These are phyloP conservation scores for Sophora flavescens DNA, from an alignment of 306 rosid genomes.

Conservation along the genomic window DNA sequence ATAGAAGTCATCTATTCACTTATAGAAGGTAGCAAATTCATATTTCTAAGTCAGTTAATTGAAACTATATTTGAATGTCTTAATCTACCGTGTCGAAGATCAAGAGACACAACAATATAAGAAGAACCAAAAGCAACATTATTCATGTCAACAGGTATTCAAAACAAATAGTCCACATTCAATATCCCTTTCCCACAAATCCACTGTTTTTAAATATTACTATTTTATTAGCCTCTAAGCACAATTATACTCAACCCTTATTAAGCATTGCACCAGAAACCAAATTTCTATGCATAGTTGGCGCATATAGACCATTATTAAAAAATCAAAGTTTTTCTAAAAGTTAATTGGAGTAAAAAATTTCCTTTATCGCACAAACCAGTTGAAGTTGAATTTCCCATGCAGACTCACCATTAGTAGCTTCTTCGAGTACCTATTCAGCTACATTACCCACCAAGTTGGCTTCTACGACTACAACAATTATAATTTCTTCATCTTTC, in stretches of 20 bases:
- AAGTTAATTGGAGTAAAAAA: no score
- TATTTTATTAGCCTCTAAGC: not conserved
- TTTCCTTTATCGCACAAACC: no score
- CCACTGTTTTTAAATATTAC: not conserved
- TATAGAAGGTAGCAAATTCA: not conserved
- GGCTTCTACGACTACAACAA: no score
- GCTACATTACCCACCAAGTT: no score
- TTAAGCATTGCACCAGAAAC: not conserved
- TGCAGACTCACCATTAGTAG: no score
- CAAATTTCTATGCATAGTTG: not conserved
- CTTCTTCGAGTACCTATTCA: no score
- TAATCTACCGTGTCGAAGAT: not conserved
- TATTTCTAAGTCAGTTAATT: not conserved
- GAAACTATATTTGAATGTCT: not conserved
- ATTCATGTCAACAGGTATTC: not conserved
- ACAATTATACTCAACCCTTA: not conserved
- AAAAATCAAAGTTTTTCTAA: not conserved
- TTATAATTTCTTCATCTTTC: no score
- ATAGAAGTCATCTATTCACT: not conserved
- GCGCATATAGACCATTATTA: not conserved
- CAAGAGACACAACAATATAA: not conserved
- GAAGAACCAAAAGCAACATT: not conserved
- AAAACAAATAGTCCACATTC: not conserved
- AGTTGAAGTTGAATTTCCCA: no score
- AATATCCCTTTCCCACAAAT: not conserved